Evolutionary conservation across 805 yeast species (phyloP).

Genomic region (Starmerella floris): DNA sequence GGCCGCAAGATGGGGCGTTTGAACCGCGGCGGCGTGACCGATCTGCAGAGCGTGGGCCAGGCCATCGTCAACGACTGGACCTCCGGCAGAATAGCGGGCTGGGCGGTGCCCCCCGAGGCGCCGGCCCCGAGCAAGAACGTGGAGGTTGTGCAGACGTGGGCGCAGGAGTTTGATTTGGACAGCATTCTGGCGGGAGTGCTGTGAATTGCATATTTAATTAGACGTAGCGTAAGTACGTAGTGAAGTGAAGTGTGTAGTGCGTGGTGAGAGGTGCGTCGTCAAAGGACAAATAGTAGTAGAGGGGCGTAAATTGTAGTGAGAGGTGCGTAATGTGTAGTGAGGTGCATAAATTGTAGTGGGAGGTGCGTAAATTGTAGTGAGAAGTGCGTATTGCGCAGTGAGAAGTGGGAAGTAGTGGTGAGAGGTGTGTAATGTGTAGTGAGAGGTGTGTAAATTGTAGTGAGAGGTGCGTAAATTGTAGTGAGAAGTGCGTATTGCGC

Average conservation of each 20-base stretch:
- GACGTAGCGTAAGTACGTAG: no score
- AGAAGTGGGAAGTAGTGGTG: no score
- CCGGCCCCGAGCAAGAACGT: constrained; percentile 41
- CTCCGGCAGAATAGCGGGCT: constrained; percentile 85
- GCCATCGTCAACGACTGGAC: constrained; percentile 88
- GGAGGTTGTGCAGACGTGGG: constrained; percentile 78
- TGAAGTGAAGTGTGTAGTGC: not conserved
- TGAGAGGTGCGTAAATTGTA: no score
- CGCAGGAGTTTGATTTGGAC: constrained; percentile 86
- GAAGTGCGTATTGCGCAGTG: no score
- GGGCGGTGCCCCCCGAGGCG: constrained; percentile 59
- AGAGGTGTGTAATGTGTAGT: no score
- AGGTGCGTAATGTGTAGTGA: no score
- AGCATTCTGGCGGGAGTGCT: constrained; percentile 40
- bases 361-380: no score
- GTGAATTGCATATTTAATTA: not conserved
- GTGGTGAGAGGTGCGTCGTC: no score
- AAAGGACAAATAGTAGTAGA: not conserved
- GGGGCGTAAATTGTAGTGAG: no score
- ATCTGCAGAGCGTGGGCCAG: constrained; percentile 70
- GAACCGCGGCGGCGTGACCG: constrained; percentile 87
- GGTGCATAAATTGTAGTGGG: no score
- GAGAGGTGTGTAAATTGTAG: no score
- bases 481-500: no score
- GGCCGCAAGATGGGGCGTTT: constrained; percentile 88